Base-by-base conservation (phyloP, 805 yeast genomes). In the Myxozyma udenii region DNA sequence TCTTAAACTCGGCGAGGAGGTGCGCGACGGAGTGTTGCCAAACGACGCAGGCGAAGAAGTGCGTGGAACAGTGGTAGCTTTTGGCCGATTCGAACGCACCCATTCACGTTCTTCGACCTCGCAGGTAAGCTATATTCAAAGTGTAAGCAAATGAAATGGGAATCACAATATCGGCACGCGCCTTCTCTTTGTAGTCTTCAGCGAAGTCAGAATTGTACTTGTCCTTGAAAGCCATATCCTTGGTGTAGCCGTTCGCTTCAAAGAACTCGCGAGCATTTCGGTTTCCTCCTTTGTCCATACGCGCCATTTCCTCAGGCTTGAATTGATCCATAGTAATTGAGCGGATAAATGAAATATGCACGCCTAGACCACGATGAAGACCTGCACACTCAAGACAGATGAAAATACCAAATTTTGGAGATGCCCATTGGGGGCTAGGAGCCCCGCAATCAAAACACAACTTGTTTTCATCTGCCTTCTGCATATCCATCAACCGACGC, bases 311-410 rank as follows among this genome's bases (percentile, higher is more conserved):
- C 37, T 90, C 96, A 3, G 88, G 84, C 72, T 91, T 93, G 75
- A 95, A 93, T 73, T 89, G 97, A 70, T 93, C 98, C 98, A 93
- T 93, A 5, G 98, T 93, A 62, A 93, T 90, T 24, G 95, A 85
- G 66, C 98, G 78, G 33, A 93, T 98, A 73, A 93, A 93, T 38
- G 97, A 90, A 51, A 93, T 83, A 68, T 93, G 98, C 39, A 93
- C 98, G 36, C 98, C 98, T 43, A 93, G 74, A 11, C 98, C 95
- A 69, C 76, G 69, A 69, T 93, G 99, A 50, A 85, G 75, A 41
- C 99, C 99, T 18, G 98, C 98, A 74, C 98, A 93, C 68, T 93
- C 99, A 37, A 93, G 78, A 70, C 98, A 93, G 66, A 93, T 91
- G 71, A 90, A 93, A 55, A 93, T 86, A 54, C 98, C 98, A 71